phyloP scores from a whole-genome alignment of 2,329 filamentous ascomycete genomes.

The Alternaria consortialis region DNA sequence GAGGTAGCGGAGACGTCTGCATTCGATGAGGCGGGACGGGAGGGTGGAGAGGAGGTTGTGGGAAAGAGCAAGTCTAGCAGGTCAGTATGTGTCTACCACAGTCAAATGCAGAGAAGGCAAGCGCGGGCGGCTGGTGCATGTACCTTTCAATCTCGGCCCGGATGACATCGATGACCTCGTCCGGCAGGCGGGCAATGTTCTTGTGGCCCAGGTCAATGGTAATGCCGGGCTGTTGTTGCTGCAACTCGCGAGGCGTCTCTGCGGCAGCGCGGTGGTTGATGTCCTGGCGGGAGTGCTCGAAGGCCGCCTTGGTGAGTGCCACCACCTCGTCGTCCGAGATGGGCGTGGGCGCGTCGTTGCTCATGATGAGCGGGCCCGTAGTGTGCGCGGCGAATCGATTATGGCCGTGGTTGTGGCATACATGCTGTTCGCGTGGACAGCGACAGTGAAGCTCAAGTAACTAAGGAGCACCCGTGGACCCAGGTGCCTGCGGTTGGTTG shows the following conservation, averaged over 20 bases:
- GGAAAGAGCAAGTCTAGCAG: slow-evolving; percentile 75
- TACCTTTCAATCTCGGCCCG: slow-evolving; percentile 78
- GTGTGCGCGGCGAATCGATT: slow-evolving; percentile 14
- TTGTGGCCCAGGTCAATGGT: slow-evolving; percentile 82
- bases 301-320: slow-evolving; percentile 70
- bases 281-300: slow-evolving; percentile 72
- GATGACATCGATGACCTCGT: slow-evolving; percentile 78
- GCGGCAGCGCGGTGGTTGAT: slow-evolving; percentile 61
- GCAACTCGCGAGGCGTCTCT: slow-evolving; percentile 65
- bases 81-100: slow-evolving; percentile 3
- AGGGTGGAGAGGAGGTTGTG: slow-evolving; percentile 79
- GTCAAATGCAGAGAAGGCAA: background rate
- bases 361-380: slow-evolving; percentile 42
- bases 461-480: slow-evolving; percentile 18
- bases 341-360: slow-evolving; percentile 53
- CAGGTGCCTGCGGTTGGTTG: background rate
- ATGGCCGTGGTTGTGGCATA: slow-evolving; percentile 10
- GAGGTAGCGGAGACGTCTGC: slow-evolving; percentile 78
- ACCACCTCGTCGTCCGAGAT: slow-evolving; percentile 72
- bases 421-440: slow-evolving; percentile 19
- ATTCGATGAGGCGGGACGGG: slow-evolving; percentile 76
- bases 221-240: slow-evolving; percentile 72
- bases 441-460: slow-evolving; percentile 13
- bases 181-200: slow-evolving; percentile 74
- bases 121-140: slow-evolving; percentile 10